phyloP scores from a whole-genome alignment of 164 flowering plant species.

The Santalum album region DNA sequence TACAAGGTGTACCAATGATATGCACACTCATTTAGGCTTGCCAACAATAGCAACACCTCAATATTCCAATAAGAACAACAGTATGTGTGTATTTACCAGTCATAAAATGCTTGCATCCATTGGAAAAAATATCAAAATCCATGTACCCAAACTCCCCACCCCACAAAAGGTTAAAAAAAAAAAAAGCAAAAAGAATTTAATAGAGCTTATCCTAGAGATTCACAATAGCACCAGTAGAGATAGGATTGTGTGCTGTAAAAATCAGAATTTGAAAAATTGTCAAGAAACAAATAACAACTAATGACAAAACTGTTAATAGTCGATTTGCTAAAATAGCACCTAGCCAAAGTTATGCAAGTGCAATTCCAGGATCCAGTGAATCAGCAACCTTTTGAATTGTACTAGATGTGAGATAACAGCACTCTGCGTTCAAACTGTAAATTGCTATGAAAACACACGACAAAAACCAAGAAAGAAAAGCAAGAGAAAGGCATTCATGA shows the following conservation, averaged over 20 bases:
- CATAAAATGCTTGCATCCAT: too few relatives aligned
- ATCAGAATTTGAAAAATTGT: conserved; percentile 1
- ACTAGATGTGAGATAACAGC: conserved; percentile 82
- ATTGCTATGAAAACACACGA: conserved; percentile 43
- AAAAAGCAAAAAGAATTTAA: too few relatives aligned
- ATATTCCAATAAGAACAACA: too few relatives aligned
- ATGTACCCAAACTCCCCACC: too few relatives aligned
- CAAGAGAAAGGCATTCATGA: too few relatives aligned
- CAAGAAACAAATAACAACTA: neutral
- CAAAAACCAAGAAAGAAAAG: too few relatives aligned
- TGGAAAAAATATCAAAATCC: too few relatives aligned
- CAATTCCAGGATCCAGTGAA: conserved; percentile 50
- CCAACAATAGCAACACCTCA: too few relatives aligned
- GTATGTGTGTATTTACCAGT: too few relatives aligned
- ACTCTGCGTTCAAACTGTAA: conserved; percentile 69
- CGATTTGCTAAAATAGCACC: conserved; percentile 45
- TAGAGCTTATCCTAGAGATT: conserved; percentile 62
- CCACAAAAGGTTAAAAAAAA: too few relatives aligned
- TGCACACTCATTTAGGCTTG: too few relatives aligned
- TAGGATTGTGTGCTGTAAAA: conserved; percentile 56
- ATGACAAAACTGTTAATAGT: neutral
- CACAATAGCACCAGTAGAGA: conserved; percentile 54
- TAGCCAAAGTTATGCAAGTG: conserved; percentile 57
- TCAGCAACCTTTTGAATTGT: conserved; percentile 85
- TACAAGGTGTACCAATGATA: too few relatives aligned